phyloP scores from a whole-genome alignment of 228 moss, liverwort and hornwort species.

The Sphagnum fallax region DNA sequence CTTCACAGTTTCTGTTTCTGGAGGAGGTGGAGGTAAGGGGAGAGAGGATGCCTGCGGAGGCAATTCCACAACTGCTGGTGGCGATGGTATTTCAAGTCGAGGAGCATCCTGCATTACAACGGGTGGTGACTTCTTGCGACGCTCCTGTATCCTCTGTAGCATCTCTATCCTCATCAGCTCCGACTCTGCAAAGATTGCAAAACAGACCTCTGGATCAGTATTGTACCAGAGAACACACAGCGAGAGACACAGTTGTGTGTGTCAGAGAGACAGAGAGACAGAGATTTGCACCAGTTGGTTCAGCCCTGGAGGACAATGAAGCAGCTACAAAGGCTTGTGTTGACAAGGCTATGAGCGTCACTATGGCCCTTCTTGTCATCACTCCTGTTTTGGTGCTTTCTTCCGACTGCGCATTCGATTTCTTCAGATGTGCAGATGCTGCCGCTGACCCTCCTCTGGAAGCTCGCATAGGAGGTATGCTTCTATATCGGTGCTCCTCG shows the following conservation, averaged over 20 bases:
- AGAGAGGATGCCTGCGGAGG: not conserved
- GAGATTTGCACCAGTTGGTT: not conserved
- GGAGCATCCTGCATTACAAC: slow-evolving; percentile 1
- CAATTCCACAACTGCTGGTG: slow-evolving; percentile 5
- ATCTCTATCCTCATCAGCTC: slow-evolving; percentile 26
- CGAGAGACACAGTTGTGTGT: not conserved
- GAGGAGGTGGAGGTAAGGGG: slow-evolving; percentile 3
- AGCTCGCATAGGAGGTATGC: not conserved
- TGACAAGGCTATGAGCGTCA: slow-evolving; percentile 31
- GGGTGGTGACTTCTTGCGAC: slow-evolving; percentile 16
- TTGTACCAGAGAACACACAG: not conserved
- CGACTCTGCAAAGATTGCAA: slow-evolving; percentile 11
- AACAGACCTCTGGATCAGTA: not conserved
- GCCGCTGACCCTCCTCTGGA: not conserved
- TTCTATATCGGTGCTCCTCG: not conserved
- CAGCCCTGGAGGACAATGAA: slow-evolving; percentile 14
- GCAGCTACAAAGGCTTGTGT: slow-evolving; percentile 25
- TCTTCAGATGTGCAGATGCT: too few relatives aligned
- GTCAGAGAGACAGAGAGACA: not conserved
- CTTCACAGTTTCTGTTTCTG: slow-evolving; percentile 4
- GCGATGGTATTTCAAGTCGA: not conserved
- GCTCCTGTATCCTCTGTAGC: slow-evolving; percentile 26
- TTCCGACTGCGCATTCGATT: not conserved
- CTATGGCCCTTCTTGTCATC: slow-evolving; percentile 29
- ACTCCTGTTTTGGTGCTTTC: not conserved